Evolutionary conservation across 371 early-diverging fungal species (phyloP), one percentile per base, ranked within the genome.

Genomic region (Mortierella sp.): DNA sequence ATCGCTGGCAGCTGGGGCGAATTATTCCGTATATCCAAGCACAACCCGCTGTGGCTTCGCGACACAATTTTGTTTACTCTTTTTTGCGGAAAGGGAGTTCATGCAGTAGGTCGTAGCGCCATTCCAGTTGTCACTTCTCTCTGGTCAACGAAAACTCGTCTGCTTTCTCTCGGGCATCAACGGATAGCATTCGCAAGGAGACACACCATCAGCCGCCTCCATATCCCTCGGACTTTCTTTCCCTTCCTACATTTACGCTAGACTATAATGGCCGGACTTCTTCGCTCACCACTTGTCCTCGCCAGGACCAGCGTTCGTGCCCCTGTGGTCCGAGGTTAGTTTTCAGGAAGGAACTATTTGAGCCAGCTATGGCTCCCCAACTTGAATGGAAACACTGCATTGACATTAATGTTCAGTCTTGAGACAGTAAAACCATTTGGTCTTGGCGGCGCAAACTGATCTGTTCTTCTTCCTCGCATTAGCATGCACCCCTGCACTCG

Each of bases 281-380:
- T 76, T 30, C 78, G 78, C 37, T 60, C 78, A 12, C 70, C 78
- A 8, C 59, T 72, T 14, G 61, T 75, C 50, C 65, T 69, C 32
- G 65, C 78, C 32, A 69, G 75, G 60, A 50, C 39, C 55, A 56
- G 51, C 56, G 9, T 65, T 41, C 70, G 78, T 70, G 70, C 57
- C 28, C 43, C 70, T 31, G 65, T 57, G 27, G 61, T 52, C 49
- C 64, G 70, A 76, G 78, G 78, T 76, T 44, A 43, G 57, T 53
- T 27, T 15, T 55, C 2, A 15, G 23, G n/a, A 17, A 28, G 15
- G 50, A 12, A 9, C 4, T 4, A 23, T 43, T 26, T 27, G 8
- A 39, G 11, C 24, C 7, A 21, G 17, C 48, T 46, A 30, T 23
- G 9, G 19, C 11, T 37, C 15, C 21, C 11, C 30, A 11, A 17